These are phyloP conservation scores for Marasmius oreades DNA, from an alignment of 1,284 basidiomycete species.

Conservation along the genomic window DNA sequence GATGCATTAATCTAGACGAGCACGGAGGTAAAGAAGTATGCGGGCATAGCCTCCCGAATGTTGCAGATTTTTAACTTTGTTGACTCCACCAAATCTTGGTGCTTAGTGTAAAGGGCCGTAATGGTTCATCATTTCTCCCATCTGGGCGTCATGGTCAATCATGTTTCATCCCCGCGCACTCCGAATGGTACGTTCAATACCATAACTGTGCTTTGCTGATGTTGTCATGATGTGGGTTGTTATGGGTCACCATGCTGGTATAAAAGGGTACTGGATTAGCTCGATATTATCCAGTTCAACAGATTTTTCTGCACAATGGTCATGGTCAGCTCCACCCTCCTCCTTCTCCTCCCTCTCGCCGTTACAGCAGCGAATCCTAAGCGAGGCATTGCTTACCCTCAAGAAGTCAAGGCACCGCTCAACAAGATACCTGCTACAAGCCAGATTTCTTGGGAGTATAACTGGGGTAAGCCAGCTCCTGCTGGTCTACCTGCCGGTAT, in stretches of 20 bases:
- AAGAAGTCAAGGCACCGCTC: neutral
- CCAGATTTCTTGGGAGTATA: slow-evolving; percentile 11
- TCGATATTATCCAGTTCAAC: neutral
- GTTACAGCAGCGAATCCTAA: neutral
- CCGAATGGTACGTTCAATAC: too few relatives aligned
- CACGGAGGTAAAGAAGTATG: too few relatives aligned
- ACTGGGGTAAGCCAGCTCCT: slow-evolving; percentile 7
- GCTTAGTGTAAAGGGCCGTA: too few relatives aligned
- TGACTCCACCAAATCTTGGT: too few relatives aligned
- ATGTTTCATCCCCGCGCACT: too few relatives aligned
- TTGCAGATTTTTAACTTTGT: too few relatives aligned
- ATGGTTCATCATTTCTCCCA: too few relatives aligned
- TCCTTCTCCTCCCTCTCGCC: neutral
- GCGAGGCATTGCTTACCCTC: neutral
- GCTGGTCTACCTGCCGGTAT: slow-evolving; percentile 4
- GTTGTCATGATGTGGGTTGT: too few relatives aligned
- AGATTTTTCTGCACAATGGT: neutral
- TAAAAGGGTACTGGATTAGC: neutral
- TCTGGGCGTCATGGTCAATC: too few relatives aligned
- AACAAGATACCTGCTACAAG: neutral
- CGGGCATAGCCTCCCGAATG: too few relatives aligned
- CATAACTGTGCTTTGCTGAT: too few relatives aligned
- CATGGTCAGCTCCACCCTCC: neutral
- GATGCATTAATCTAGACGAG: too few relatives aligned
- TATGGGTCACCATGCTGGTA: neutral